A percentile compares a stretch with the other conserved stretches of the same genome.
Evolutionary conservation across 73 alveolate genomes (phyloP).

Genomic region (Effrenium voratum): DNA sequence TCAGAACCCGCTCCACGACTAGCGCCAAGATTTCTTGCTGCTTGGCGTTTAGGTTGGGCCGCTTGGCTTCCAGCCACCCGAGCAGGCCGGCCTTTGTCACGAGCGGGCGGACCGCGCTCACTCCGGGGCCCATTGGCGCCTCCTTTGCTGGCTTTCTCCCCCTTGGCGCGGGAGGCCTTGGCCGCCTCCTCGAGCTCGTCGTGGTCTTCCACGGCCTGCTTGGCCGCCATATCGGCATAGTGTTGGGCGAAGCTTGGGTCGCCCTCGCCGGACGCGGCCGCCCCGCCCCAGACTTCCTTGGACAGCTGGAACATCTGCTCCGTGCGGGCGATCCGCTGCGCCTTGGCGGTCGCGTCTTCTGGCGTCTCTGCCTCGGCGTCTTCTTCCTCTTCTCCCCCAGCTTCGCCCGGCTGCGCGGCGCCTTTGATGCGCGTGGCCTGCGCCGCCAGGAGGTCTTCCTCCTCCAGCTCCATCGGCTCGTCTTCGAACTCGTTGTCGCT

Average conservation of each 20-base stretch:
- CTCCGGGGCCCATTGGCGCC: too few relatives aligned
- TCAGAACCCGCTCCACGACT: neutral
- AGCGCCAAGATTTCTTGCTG: neutral
- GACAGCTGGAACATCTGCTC: neutral
- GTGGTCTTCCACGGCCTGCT: neutral
- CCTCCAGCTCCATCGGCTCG: neutral
- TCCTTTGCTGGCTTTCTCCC: neutral
- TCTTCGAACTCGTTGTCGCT: constrained; percentile 23
- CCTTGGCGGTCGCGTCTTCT: neutral
- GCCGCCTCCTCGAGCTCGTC: neutral
- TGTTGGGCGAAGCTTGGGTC: neutral
- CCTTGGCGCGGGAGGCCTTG: neutral
- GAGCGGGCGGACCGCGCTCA: too few relatives aligned
- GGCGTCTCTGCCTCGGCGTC: too few relatives aligned
- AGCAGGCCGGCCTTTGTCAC: too few relatives aligned
- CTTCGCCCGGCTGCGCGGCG: neutral
- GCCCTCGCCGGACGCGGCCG: neutral
- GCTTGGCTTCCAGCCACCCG: neutral
- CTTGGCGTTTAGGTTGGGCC: neutral
- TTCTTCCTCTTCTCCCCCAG: neutral
- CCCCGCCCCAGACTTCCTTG: neutral
- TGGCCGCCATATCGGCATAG: too few relatives aligned
- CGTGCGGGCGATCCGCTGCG: neutral
- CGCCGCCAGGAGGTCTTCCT: neutral
- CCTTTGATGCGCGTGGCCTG: neutral